Conservation (phyloP, 257 asterid genomes). For the Pogostemon cablin region DNA sequence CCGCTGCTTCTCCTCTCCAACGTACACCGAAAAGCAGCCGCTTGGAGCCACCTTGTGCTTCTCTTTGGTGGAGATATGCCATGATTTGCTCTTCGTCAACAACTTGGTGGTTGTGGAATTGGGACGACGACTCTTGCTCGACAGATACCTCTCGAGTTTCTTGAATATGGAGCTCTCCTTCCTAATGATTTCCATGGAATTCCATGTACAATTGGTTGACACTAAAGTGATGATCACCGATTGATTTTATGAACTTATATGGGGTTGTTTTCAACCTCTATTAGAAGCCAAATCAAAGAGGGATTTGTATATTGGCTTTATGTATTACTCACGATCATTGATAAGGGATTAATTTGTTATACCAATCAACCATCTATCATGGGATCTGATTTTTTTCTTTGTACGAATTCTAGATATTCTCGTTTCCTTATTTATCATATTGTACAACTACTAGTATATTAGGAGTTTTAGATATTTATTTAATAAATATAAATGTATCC, state of each 20-base stretch:
- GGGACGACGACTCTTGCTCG: background rate
- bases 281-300: slow-evolving; percentile 49
- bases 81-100: slow-evolving; percentile 31
- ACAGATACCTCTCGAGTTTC: slow-evolving; percentile 32
- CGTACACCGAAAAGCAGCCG: slow-evolving; percentile 68
- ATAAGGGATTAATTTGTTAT: too few species aligned
- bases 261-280: slow-evolving; percentile 40
- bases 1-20: slow-evolving; percentile 60
- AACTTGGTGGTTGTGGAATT: background rate
- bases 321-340: slow-evolving; percentile 38
- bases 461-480: too few species aligned
- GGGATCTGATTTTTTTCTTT: too few species aligned
- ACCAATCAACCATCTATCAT: too few species aligned
- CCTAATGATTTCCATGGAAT: background rate
- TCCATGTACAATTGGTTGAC: too few species aligned
- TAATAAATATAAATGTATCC: too few species aligned
- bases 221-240: too few species aligned
- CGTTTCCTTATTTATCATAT: too few species aligned
- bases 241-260: too few species aligned
- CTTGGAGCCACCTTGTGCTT: slow-evolving; percentile 31
- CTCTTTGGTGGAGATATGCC: slow-evolving; percentile 22
- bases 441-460: too few species aligned
- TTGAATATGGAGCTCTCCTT: slow-evolving; percentile 35
- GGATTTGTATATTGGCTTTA: slow-evolving; percentile 40
- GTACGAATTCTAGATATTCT: too few species aligned